Percentiles rank a stretch among this genome's conserved stretches.
These are phyloP conservation scores for Coemansia sp. DNA, from an alignment of 192 early-diverging fungal species.

Conservation along the genomic window DNA sequence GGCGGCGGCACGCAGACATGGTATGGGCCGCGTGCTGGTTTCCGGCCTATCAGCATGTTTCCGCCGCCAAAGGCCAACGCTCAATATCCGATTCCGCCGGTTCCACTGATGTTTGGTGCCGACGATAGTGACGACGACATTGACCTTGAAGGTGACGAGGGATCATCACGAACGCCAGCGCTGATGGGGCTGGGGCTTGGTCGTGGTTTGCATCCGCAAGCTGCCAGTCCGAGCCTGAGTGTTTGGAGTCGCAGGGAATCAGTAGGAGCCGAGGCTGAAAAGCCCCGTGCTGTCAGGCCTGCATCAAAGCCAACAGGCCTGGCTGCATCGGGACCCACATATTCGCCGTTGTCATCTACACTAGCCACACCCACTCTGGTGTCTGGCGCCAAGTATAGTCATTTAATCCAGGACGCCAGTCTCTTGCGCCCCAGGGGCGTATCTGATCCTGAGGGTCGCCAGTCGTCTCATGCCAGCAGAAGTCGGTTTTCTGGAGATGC, in stretches of 20 bases:
- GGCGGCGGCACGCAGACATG: conserved; percentile 41
- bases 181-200: conserved; percentile 24
- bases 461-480: conserved; percentile 20
- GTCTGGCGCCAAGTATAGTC: conserved; percentile 18
- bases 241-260: conserved; percentile 15
- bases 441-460: conserved; percentile 42
- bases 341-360: conserved; percentile 18
- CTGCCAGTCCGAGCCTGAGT: conserved; percentile 12
- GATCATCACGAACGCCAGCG: conserved; percentile 48
- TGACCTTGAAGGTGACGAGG: conserved; percentile 66
- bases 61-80: conserved; percentile 26
- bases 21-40: conserved; percentile 40
- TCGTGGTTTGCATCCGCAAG: conserved; percentile 15
- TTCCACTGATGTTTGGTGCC: conserved; percentile 52
- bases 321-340: conserved; percentile 17
- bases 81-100: conserved; percentile 30
- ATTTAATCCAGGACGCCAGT: conserved; percentile 15
- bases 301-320: conserved; percentile 13
- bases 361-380: conserved; percentile 16
- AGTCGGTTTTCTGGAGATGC: conserved; percentile 2
- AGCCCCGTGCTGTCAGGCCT: conserved; percentile 3
- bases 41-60: conserved; percentile 50
- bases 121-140: conserved; percentile 67
- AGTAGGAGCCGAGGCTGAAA: not conserved
- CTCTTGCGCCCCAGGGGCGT: conserved; percentile 27